Evolutionary conservation across 495 filamentous ascomycete genomes (phyloP).

Genomic region (Aspergillus campestris): DNA sequence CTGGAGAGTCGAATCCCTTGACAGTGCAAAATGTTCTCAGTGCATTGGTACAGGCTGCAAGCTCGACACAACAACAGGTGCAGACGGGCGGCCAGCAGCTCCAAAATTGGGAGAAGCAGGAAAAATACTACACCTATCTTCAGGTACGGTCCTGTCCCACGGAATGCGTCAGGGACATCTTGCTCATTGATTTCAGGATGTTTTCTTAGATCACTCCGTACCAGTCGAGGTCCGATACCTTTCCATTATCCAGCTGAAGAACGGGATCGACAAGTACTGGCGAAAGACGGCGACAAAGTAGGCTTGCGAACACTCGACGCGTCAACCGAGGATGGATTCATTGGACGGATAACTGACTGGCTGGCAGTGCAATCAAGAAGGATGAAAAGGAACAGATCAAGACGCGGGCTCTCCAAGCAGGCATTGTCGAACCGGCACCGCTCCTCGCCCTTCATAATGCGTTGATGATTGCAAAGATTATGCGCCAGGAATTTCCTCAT

Average conservation of each 20-base stretch:
- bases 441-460: slow-evolving; percentile 79
- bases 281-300: slow-evolving; percentile 61
- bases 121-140: slow-evolving; percentile 67
- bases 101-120: slow-evolving; percentile 70
- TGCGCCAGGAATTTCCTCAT: slow-evolving; percentile 77
- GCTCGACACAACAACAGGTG: slow-evolving; percentile 64
- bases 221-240: slow-evolving; percentile 73
- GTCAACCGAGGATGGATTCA: neutral
- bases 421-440: slow-evolving; percentile 62
- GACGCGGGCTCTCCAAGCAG: slow-evolving; percentile 58
- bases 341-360: slow-evolving; percentile 9
- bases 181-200: slow-evolving; percentile 40
- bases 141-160: slow-evolving; percentile 44
- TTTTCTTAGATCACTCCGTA: slow-evolving; percentile 68
- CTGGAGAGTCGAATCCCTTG: slow-evolving; percentile 55
- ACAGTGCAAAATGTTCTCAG: slow-evolving; percentile 60
- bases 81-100: slow-evolving; percentile 78
- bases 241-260: slow-evolving; percentile 90
- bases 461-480: slow-evolving; percentile 76
- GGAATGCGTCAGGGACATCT: neutral
- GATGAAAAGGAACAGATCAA: slow-evolving; percentile 71
- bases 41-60: slow-evolving; percentile 61
- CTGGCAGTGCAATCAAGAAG: slow-evolving; percentile 55
- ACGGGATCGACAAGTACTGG: slow-evolving; percentile 94
- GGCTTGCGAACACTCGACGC: slow-evolving; percentile 1